Conservation (phyloP, 495 filamentous ascomycete species). For the Aspergillus indologenus region DNA sequence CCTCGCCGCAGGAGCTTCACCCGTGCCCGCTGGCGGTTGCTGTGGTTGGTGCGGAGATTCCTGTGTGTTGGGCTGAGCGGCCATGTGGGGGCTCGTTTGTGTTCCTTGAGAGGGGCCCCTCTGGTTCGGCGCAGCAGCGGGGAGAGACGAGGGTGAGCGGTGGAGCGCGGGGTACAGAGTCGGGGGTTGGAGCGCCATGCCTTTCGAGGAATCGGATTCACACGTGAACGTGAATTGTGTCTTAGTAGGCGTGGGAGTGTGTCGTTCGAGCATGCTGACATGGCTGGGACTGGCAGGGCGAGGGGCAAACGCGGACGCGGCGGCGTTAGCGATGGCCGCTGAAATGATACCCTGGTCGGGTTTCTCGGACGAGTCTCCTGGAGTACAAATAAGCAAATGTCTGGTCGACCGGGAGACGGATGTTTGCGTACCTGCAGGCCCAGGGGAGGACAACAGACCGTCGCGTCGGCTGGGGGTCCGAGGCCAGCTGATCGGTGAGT, state of each 20-base stretch:
- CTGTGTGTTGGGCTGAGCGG: constrained; percentile 32
- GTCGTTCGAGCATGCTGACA: constrained; percentile 70
- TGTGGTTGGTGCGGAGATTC: constrained; percentile 21
- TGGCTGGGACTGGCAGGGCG: constrained; percentile 65
- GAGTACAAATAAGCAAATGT: constrained; percentile 9
- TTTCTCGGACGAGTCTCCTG: constrained; percentile 32
- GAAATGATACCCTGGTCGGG: constrained; percentile 77
- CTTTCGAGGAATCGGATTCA: constrained; percentile 67
- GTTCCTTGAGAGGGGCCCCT: constrained; percentile 53
- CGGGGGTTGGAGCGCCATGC: constrained; percentile 52
- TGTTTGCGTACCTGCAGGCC: constrained; percentile 33
- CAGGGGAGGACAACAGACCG: constrained; percentile 38
- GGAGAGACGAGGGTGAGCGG: constrained; percentile 35
- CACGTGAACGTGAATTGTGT: constrained; percentile 92
- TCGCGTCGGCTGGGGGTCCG: constrained; percentile 38
- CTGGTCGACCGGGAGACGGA: background rate
- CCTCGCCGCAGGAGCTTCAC: constrained; percentile 37
- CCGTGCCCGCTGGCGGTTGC: constrained; percentile 33
- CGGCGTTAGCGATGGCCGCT: constrained; percentile 84
- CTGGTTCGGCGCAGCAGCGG: constrained; percentile 27
- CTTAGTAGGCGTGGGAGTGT: constrained; percentile 60
- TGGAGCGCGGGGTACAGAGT: constrained; percentile 31
- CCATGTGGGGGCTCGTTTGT: constrained; percentile 58
- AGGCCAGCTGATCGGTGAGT: constrained; percentile 38
- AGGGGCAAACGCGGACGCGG: constrained; percentile 64